These are phyloP conservation scores for Furcasterigmium furcatum DNA, from an alignment of 2,329 filamentous ascomycete genomes.

Conservation along the genomic window DNA sequence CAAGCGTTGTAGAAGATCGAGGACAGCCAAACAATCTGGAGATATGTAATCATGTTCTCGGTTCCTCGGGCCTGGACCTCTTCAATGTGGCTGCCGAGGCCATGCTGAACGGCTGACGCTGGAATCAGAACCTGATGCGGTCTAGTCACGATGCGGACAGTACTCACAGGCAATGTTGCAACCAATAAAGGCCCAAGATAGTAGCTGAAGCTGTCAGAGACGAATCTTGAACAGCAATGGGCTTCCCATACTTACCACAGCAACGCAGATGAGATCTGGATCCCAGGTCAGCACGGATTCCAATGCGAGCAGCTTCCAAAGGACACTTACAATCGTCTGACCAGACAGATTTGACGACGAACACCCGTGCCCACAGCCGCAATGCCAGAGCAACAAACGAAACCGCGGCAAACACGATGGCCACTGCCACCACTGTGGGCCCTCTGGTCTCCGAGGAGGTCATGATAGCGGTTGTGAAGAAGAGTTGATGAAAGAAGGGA, in stretches of 20 bases:
- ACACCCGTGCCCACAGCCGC: slow-evolving; percentile 33
- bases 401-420: slow-evolving; percentile 30
- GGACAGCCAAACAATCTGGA: slow-evolving; percentile 33
- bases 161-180: slow-evolving; percentile 26
- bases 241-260: slow-evolving; percentile 4
- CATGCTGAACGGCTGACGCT: slow-evolving; percentile 14
- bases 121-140: neutral
- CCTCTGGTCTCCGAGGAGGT: slow-evolving; percentile 21
- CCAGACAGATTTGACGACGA: slow-evolving; percentile 27
- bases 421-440: slow-evolving; percentile 26
- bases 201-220: slow-evolving; percentile 15
- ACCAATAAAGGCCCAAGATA: slow-evolving; percentile 25
- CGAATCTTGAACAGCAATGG: too few relatives aligned
- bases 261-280: slow-evolving; percentile 11
- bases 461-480: neutral
- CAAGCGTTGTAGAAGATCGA: slow-evolving; percentile 45
- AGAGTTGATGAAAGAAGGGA: neutral
- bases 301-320: neutral
- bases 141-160: neutral
- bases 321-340: slow-evolving; percentile 22
- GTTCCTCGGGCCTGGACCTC: slow-evolving; percentile 14
- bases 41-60: slow-evolving; percentile 13
- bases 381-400: slow-evolving; percentile 31
- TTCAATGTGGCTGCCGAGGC: slow-evolving; percentile 24
- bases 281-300: neutral